A percentile compares a stretch with the other conserved stretches of the same genome.
These are phyloP conservation scores for Camelina sativa DNA, from an alignment of 345 rosid species.

Conservation along the genomic window DNA sequence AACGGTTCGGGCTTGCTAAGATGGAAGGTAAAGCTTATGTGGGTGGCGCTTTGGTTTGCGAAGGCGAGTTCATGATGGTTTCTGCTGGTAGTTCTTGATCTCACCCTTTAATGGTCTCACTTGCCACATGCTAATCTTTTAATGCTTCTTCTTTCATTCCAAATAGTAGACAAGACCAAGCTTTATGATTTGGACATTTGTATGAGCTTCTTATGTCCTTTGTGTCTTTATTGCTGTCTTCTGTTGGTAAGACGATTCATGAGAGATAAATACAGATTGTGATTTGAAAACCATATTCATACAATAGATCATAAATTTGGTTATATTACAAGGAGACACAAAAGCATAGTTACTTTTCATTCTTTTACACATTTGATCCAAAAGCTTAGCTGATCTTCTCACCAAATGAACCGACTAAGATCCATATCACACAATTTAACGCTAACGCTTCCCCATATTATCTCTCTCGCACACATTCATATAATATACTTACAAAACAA, in stretches of 20 bases:
- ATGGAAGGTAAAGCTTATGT: conserved; percentile 97
- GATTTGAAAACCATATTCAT: conserved; percentile 23
- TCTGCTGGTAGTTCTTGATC: conserved; percentile 37
- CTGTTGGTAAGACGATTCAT: not conserved
- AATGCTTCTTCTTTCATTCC: not conserved
- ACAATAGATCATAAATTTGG: conserved; percentile 6
- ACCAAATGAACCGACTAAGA: not conserved
- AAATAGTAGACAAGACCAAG: conserved; percentile 24
- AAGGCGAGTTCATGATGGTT: conserved; percentile 88
- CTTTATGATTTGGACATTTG: conserved; percentile 3
- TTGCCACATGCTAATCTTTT: not conserved
- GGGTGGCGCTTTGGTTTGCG: conserved; percentile 76
- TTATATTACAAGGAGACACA: conserved; percentile 30
- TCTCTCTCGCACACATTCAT: conserved; percentile 12
- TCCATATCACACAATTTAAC: conserved; percentile 9
- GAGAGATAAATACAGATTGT: not conserved
- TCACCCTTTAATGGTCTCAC: not conserved
- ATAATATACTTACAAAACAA: not conserved
- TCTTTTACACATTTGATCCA: conserved; percentile 27
- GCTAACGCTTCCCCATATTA: not conserved
- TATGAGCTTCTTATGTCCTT: not conserved
- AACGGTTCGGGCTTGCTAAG: conserved; percentile 86
- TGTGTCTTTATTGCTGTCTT: not conserved
- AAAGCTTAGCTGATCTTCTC: conserved; percentile 25
- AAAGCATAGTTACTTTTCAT: not conserved